phyloP scores from a whole-genome alignment of 768 basidiomycete genomes.

The Hygrocybe punicea region DNA sequence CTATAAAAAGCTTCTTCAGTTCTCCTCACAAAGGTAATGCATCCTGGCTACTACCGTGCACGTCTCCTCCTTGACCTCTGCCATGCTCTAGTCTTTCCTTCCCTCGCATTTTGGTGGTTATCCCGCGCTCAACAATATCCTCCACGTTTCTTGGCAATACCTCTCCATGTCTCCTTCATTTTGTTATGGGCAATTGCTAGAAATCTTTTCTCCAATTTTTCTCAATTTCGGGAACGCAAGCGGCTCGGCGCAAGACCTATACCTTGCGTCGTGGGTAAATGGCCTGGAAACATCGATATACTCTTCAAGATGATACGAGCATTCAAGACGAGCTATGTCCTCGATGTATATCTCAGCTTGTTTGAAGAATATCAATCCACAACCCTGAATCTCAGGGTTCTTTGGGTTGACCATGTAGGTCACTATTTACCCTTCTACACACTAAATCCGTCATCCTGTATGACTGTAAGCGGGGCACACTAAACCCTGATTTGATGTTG shows the following conservation, averaged over 20 bases:
- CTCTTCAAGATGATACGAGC: conserved; percentile 53
- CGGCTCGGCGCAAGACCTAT: conserved; percentile 51
- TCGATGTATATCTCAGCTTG: conserved; percentile 60
- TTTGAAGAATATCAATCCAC: conserved; percentile 70
- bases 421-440: too few relatives aligned
- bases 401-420: conserved; percentile 69
- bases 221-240: conserved; percentile 44
- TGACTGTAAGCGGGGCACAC: not conserved
- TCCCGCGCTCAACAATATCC: conserved; percentile 30
- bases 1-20: not conserved
- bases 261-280: conserved; percentile 60
- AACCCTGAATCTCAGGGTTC: conserved; percentile 62
- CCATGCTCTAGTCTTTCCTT: conserved; percentile 42
- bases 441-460: not conserved
- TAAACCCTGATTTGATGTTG: too few relatives aligned
- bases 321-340: conserved; percentile 57
- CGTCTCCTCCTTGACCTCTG: conserved; percentile 49
- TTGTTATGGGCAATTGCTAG: conserved; percentile 39
- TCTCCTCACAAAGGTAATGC: conserved; percentile 26
- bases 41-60: conserved; percentile 46
- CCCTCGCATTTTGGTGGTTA: conserved; percentile 31
- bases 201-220: conserved; percentile 32
- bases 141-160: conserved; percentile 34
- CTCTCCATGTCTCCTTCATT: conserved; percentile 41
- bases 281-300: conserved; percentile 77